These are phyloP conservation scores for Nemania sp. DNA, from an alignment of 2,329 filamentous ascomycete species.

Conservation along the genomic window DNA sequence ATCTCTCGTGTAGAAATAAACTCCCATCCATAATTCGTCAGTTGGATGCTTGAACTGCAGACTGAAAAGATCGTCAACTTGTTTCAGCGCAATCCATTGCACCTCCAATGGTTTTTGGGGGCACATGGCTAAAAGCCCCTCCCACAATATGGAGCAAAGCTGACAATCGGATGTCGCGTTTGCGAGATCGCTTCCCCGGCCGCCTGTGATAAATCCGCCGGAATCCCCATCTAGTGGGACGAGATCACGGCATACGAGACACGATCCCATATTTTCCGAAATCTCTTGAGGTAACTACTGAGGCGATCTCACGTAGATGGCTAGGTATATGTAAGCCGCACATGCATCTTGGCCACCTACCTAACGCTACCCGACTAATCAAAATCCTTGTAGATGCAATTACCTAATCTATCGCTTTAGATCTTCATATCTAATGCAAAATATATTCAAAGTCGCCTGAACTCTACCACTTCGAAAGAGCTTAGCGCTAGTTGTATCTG, in stretches of 20 bases:
- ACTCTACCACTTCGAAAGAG: too few relatives aligned
- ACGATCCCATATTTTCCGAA: too few relatives aligned
- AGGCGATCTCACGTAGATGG: too few relatives aligned
- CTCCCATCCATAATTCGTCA: conserved; percentile 32
- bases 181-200: conserved; percentile 34
- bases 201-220: conserved; percentile 40
- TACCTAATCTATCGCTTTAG: too few relatives aligned
- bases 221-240: conserved; percentile 38
- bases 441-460: too few relatives aligned
- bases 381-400: too few relatives aligned
- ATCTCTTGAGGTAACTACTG: too few relatives aligned
- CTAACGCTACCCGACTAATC: too few relatives aligned
- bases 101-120: conserved; percentile 16
- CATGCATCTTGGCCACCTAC: too few relatives aligned
- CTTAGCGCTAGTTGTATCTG: too few relatives aligned
- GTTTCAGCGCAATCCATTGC: conserved; percentile 37
- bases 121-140: conserved; percentile 37
- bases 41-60: conserved; percentile 36
- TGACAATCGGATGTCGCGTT: conserved; percentile 33
- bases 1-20: conserved; percentile 40
- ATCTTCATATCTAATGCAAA: too few relatives aligned
- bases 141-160: conserved; percentile 42
- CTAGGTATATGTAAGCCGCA: too few relatives aligned
- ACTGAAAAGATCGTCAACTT: conserved; percentile 33
- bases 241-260: conserved; percentile 21